phyloP scores from a whole-genome alignment of 139 green algal species.

The Picocystis salinarum region DNA sequence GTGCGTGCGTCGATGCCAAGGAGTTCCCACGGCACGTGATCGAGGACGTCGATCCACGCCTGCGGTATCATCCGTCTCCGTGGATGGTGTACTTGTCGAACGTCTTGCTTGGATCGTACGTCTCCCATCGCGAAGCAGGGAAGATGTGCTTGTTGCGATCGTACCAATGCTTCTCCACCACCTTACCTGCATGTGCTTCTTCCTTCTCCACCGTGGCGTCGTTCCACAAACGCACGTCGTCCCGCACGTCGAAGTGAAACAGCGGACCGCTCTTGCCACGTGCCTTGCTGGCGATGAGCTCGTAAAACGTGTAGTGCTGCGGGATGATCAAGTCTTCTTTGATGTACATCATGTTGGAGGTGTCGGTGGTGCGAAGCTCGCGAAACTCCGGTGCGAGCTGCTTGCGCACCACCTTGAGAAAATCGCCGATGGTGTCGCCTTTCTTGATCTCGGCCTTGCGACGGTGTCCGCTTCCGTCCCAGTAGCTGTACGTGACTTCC shows the following conservation, averaged over 20 bases:
- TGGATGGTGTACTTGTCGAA: conserved; percentile 43
- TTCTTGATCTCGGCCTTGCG: conserved; percentile 26
- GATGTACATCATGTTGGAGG: conserved; percentile 85
- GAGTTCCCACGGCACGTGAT: no score
- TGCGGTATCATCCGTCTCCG: no score
- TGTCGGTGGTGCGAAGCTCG: conserved; percentile 42
- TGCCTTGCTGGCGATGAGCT: conserved; percentile 84
- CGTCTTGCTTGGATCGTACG: conserved; percentile 48
- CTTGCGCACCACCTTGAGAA: conserved; percentile 67
- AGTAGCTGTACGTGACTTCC: conserved; percentile 88
- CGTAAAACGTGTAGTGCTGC: conserved; percentile 79
- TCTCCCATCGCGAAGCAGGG: conserved; percentile 79
- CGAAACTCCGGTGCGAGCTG: conserved; percentile 70
- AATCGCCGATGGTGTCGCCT: conserved; percentile 60
- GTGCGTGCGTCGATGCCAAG: no score
- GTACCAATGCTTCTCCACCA: conserved; percentile 92
- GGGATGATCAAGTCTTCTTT: conserved; percentile 92
- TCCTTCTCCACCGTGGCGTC: conserved; percentile 68
- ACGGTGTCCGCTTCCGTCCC: conserved; percentile 76
- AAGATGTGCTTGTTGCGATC: conserved; percentile 98
- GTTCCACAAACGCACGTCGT: conserved; percentile 60
- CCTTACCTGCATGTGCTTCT: conserved; percentile 63
- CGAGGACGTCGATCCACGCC: no score
- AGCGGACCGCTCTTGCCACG: conserved; percentile 78
- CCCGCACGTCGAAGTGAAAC: conserved; percentile 84